These are phyloP conservation scores for Colletotrichum sp. DNA, from an alignment of 2,329 filamentous ascomycete species.

Conservation along the genomic window DNA sequence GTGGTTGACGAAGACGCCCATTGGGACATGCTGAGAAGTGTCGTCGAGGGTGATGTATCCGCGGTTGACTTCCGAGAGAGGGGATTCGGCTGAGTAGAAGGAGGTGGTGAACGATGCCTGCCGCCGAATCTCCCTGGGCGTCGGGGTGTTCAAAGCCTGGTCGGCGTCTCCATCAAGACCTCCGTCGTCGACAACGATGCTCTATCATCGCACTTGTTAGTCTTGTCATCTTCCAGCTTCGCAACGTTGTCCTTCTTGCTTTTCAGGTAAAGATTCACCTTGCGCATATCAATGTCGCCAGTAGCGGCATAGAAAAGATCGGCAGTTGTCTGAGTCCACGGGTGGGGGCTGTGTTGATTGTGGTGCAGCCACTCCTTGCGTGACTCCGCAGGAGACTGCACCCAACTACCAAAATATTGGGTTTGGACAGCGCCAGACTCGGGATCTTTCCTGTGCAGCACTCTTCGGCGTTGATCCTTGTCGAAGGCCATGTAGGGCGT, in stretches of 20 bases:
- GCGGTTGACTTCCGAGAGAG: background rate
- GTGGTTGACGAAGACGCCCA: background rate
- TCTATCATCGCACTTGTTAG: background rate
- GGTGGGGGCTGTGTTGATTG: slow-evolving; percentile 10
- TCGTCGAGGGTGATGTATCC: background rate
- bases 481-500: slow-evolving; percentile 2
- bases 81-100: background rate
- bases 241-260: background rate
- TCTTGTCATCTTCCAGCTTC: background rate
- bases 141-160: slow-evolving; percentile 23
- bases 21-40: background rate
- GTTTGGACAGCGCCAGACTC: slow-evolving; percentile 3
- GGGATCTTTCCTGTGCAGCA: slow-evolving; percentile 1
- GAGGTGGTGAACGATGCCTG: background rate
- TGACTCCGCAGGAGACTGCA: background rate
- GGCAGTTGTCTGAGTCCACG: background rate
- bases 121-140: background rate
- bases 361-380: slow-evolving; percentile 17
- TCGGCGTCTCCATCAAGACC: slow-evolving; percentile 17
- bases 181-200: slow-evolving; percentile 15
- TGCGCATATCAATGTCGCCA: slow-evolving; percentile 25
- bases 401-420: slow-evolving; percentile 2
- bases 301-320: slow-evolving; percentile 25
- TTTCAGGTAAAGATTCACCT: slow-evolving; percentile 27
- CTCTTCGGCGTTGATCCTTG: background rate